Base-by-base conservation (phyloP, 2,329 filamentous ascomycete species). In the Pochonia chlamydosporia region DNA sequence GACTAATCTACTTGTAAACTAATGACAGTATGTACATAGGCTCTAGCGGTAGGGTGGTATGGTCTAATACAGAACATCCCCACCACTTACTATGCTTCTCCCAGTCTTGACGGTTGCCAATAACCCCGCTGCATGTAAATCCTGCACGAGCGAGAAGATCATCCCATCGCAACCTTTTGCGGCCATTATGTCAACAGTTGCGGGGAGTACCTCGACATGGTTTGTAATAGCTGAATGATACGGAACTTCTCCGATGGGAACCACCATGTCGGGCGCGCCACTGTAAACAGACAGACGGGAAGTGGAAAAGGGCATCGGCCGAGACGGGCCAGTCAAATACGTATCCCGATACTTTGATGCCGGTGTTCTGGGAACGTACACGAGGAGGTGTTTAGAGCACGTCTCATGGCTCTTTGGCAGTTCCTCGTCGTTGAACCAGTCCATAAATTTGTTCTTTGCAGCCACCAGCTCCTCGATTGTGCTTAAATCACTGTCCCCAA, bases 141-240 rank as follows among this genome's bases (percentile, higher is more conserved):
- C 74, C 43, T 71, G 63, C 3, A 79, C 74, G 43, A 84, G 59
- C 37, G 68, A 70, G 36, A 75, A 76, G 23, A 84, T 55, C 65
- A 83, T 68, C 0, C 76, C 75, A 61, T 84, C 81, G 51, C 81
- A 85, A 0, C 80, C 79, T 52, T 73, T 75, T 1, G 78, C 75
- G 0, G 71, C 79, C 62, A 84, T 63, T 18, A 84, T 64, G 50
- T 79, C 70, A 0, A 82, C 71, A 1, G 76, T 73, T 0, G 84
- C 79, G 0, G 81, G 81, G 28, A 83, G 58, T 40, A 63, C 63
- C 54, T 78, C 74, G 5, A 66, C 65, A 33, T 74, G 72, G 2
- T 69, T 65, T 0, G 70, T 73, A 7, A 79, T 66, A 5, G 41
- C 46, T 36, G 65, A 68, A 26, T 36, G 47, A 4, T 57, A 57